A percentile compares a stretch with the other conserved stretches of the same genome.
These are phyloP conservation scores for Botryosphaeria agaves DNA, from an alignment of 2,329 filamentous ascomycete species.

Conservation along the genomic window DNA sequence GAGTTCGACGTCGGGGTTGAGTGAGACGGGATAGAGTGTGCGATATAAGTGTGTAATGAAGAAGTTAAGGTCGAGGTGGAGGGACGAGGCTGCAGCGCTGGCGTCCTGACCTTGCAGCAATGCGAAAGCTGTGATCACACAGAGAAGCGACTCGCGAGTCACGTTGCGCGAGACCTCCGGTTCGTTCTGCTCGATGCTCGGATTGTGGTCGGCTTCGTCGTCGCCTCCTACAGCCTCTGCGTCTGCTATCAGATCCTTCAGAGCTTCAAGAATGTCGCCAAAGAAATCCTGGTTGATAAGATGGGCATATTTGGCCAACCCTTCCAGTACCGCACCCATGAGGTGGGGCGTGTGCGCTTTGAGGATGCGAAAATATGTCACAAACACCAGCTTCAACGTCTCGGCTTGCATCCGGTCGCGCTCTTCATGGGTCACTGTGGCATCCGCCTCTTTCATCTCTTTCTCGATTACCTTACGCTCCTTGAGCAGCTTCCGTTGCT, in stretches of 20 bases:
- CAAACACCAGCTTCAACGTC: constrained; percentile 89
- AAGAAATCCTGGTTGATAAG: constrained; percentile 99
- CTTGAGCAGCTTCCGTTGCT: constrained; percentile 62
- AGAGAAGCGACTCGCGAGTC: constrained; percentile 76
- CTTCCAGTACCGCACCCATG: constrained; percentile 95
- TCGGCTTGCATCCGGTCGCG: constrained; percentile 88
- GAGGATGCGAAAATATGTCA: constrained; percentile 84
- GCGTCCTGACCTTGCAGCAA: constrained; percentile 88
- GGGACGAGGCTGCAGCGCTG: constrained; percentile 60
- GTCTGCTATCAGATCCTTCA: constrained; percentile 79
- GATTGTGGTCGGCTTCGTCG: constrained; percentile 22
- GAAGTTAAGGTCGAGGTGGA: constrained; percentile 85
- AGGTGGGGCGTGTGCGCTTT: constrained; percentile 67
- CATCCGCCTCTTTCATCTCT: constrained; percentile 85
- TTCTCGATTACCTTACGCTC: constrained; percentile 81
- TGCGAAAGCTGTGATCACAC: constrained; percentile 92
- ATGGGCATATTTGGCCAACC: constrained; percentile 82
- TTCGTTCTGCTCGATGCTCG: constrained; percentile 32
- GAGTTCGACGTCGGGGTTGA: constrained; percentile 76
- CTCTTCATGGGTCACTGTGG: constrained; percentile 79
- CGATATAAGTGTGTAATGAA: constrained; percentile 91
- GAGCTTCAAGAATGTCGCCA: constrained; percentile 80
- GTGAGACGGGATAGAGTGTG: constrained; percentile 58
- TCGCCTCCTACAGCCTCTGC: constrained; percentile 35
- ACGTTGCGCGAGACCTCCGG: constrained; percentile 44